A percentile compares a stretch with the other conserved stretches of the same genome.
These are phyloP conservation scores for Metschnikowia lochheadii DNA, from an alignment of 805 yeast species.

Conservation along the genomic window DNA sequence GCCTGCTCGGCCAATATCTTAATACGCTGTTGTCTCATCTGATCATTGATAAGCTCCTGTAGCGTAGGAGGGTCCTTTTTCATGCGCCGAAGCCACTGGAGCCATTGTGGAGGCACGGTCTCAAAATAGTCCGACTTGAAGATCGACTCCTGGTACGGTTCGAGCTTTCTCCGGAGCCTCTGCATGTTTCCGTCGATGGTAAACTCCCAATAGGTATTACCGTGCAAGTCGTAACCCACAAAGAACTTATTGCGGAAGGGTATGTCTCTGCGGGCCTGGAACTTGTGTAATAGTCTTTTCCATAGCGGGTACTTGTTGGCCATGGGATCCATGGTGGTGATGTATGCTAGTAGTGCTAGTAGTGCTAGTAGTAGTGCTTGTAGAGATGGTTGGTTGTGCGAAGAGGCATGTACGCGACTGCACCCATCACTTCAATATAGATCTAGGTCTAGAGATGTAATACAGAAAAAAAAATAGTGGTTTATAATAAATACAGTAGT, in stretches of 20 bases:
- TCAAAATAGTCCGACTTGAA: conserved; percentile 56
- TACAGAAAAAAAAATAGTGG: too few species aligned
- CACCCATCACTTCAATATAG: too few species aligned
- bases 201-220: conserved; percentile 85
- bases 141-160: conserved; percentile 46
- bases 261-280: conserved; percentile 56
- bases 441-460: too few species aligned
- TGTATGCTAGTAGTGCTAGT: not conserved
- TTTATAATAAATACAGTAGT: too few species aligned
- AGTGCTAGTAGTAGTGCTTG: not conserved
- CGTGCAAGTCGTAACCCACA: conserved; percentile 74
- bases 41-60: conserved; percentile 57
- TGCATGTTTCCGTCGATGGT: conserved; percentile 48
- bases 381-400: not conserved
- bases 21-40: conserved; percentile 50
- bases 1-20: conserved; percentile 47
- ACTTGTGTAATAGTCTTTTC: conserved; percentile 49
- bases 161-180: conserved; percentile 59
- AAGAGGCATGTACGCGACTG: not conserved
- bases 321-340: conserved; percentile 44
- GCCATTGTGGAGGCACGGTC: conserved; percentile 69
- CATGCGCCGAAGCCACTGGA: conserved; percentile 72
- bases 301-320: conserved; percentile 45
- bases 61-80: conserved; percentile 58
- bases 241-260: conserved; percentile 72